Percentiles rank a stretch among this genome's conserved stretches.
phyloP scores from a whole-genome alignment of 805 yeast genomes.

The Cyberlindnera petersonii region DNA sequence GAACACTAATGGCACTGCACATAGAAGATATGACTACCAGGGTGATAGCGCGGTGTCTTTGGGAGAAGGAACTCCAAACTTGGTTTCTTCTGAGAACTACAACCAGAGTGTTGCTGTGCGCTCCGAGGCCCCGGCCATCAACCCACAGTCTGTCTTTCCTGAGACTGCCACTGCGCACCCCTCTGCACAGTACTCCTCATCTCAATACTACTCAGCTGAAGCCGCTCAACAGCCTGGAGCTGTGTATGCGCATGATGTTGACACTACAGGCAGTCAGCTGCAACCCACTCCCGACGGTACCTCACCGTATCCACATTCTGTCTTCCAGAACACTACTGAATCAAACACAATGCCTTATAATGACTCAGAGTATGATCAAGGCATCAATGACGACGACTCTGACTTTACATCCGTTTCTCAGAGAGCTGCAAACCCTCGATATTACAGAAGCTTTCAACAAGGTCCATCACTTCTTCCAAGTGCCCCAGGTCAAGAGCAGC shows the following conservation, averaged over 20 bases:
- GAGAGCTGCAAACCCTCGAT: constrained; percentile 63
- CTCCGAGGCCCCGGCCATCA: constrained; percentile 22
- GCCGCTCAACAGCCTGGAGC: not conserved
- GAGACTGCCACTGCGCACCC: constrained; percentile 21
- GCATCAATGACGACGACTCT: constrained; percentile 38
- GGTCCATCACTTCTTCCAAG: constrained; percentile 26
- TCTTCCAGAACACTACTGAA: constrained; percentile 5
- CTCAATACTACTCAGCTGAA: not conserved
- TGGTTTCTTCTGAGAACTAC: constrained; percentile 25
- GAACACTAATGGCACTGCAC: constrained; percentile 8
- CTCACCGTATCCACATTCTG: constrained; percentile 10
- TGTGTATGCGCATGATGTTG: not conserved
- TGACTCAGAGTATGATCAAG: constrained; percentile 19
- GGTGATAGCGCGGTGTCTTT: not conserved
- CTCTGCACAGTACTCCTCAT: constrained; percentile 13
- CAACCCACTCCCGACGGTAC: not conserved
- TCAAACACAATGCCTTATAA: constrained; percentile 5
- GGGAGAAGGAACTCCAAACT: constrained; percentile 25
- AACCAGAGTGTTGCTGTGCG: constrained; percentile 23
- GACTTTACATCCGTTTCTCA: constrained; percentile 79
- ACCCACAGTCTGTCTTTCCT: constrained; percentile 25
- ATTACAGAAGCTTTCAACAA: constrained; percentile 35
- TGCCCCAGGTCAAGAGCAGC: not conserved
- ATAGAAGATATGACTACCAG: constrained; percentile 16
- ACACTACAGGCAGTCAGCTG: not conserved